Percentiles rank a stretch among this genome's conserved stretches.
phyloP scores from a whole-genome alignment of 352 stramenopile genomes.

The Phytopythium montanum region DNA sequence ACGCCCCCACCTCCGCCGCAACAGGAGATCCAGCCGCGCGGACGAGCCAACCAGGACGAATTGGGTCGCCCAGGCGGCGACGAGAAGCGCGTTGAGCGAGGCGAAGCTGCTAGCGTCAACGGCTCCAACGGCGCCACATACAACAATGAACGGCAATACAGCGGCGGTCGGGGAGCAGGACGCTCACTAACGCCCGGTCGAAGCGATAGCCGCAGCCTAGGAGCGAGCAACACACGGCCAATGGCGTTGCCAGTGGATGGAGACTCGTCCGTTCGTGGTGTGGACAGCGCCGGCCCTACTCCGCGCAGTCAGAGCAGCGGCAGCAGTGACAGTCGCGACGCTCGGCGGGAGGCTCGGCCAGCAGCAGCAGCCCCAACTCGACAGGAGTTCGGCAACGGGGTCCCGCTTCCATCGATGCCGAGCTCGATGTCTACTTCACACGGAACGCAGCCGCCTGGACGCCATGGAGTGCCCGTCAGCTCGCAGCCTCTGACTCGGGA shows the following conservation, averaged over 20 bases:
- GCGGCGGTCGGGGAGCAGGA: neutral
- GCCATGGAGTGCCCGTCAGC: neutral
- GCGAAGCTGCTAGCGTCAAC: neutral
- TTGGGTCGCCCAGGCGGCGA: neutral
- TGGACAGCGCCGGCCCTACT: neutral
- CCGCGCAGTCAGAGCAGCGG: constrained; percentile 4
- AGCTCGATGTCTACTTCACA: neutral
- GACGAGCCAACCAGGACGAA: neutral
- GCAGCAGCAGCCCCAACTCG: neutral
- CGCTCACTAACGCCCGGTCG: neutral
- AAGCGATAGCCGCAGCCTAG: neutral
- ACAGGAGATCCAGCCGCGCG: constrained; percentile 13
- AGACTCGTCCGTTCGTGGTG: neutral
- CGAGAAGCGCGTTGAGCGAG: neutral
- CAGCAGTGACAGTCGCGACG: constrained; percentile 1
- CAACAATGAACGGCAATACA: neutral
- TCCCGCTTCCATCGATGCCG: constrained; percentile 1
- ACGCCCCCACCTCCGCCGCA: constrained; percentile 7
- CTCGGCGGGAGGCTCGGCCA: neutral
- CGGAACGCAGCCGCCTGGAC: neutral
- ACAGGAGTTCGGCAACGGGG: constrained; percentile 1
- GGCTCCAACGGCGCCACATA: neutral
- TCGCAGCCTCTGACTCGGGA: neutral
- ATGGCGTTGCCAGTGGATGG: neutral
- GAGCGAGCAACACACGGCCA: neutral